Base-by-base conservation (phyloP, 208 protist species). In the Acanthamoeba quina region DNA sequence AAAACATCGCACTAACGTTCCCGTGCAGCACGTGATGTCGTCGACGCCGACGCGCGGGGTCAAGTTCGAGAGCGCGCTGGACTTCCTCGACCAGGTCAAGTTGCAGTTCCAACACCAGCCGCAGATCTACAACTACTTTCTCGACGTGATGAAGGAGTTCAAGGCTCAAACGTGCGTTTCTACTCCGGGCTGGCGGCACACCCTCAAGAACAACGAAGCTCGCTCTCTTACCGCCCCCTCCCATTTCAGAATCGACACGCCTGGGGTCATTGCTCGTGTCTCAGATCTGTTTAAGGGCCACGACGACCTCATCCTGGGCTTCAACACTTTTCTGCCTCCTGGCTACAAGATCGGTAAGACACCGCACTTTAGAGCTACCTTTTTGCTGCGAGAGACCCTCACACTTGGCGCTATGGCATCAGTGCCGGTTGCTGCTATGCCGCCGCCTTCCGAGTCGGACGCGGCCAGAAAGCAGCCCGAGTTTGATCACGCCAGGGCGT, bases 271-370 rank as follows among this genome's bases (percentile, higher is more conserved):
- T 89, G 37, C 94, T n/a, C 96, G 96, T 29, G 98, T 98, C 3
- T 96, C 94, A n/a, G 68, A 96, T 66, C 94, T 98, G 15, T 98
- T 98, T 91, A 95, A 96, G 49, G 97, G 97, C 2, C 96, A 98
- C 88, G 88, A 92, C 13, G 56, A 97, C 41, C 95, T 98, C 19
- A 97, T 98, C 44, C 88, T 96, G 7, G 97, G 97, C 41, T 98
- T 98, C 95, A 98, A 98, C 95, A 98, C 97, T 5, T 98, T 98
- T 92, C 94, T 98, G 19, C 98, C 98, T 49, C 94, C 95, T 15
- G 97, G 95, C 52, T 98, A 96, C 95, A 94, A 96, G 72, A 98
- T 98, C 62, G 95, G 78, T 80, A 49, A 10, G 31, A 7, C 37
- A 76, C n/a, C 64, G 0, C 0, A 11, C 68, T 78, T 49, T 31